phyloP scores from a whole-genome alignment of 768 basidiomycete species.

The Pulveroboletus sp. region DNA sequence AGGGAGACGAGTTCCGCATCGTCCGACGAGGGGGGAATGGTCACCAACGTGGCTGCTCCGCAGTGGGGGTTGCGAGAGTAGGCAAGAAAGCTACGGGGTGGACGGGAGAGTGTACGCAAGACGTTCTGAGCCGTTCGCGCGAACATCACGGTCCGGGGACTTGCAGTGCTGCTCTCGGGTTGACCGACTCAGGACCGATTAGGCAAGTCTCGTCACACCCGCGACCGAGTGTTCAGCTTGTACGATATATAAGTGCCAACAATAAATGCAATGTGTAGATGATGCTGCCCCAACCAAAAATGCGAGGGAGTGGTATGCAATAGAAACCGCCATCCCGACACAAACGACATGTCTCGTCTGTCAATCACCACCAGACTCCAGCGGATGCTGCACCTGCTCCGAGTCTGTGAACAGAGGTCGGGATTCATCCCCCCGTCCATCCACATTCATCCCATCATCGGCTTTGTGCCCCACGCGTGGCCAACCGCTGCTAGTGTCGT shows the following conservation, averaged over 20 bases:
- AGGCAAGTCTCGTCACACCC: slow-evolving; percentile 9
- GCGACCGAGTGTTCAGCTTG: background rate
- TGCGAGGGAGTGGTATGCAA: slow-evolving; percentile 27
- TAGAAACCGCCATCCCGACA: slow-evolving; percentile 11
- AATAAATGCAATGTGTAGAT: slow-evolving; percentile 28
- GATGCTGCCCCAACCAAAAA: slow-evolving; percentile 25
- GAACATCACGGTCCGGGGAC: slow-evolving; percentile 27
- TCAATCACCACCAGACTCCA: slow-evolving; percentile 12
- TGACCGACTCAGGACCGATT: background rate
- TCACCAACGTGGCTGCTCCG: slow-evolving; percentile 37
- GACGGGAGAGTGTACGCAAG: slow-evolving; percentile 33
- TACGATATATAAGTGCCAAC: slow-evolving; percentile 17
- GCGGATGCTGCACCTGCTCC: background rate
- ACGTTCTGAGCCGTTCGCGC: slow-evolving; percentile 37
- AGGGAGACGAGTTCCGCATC: slow-evolving; percentile 63
- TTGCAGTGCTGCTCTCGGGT: too few relatives aligned
- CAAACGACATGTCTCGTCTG: background rate
- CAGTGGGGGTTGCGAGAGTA: slow-evolving; percentile 25
- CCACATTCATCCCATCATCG: slow-evolving; percentile 20
- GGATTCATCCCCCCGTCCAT: slow-evolving; percentile 15
- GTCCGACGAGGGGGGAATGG: slow-evolving; percentile 58
- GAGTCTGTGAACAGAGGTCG: slow-evolving; percentile 11
- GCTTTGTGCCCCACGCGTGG: background rate
- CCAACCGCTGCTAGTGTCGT: slow-evolving; percentile 8
- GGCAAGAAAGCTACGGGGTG: slow-evolving; percentile 38